These are phyloP conservation scores for Sungouiozyma ichnusensis DNA, from an alignment of 805 yeast species.

Conservation along the genomic window DNA sequence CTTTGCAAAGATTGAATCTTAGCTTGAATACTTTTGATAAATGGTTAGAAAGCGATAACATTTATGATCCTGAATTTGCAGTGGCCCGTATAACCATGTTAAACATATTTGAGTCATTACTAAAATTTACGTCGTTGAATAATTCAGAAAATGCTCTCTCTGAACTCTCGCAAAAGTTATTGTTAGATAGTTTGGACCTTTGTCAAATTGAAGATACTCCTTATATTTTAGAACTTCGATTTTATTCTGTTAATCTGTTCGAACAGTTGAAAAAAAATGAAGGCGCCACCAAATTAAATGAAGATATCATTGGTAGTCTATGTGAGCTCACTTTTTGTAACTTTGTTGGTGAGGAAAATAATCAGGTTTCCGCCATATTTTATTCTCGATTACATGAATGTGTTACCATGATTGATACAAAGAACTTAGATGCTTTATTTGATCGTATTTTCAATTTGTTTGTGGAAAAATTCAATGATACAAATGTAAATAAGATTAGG, in stretches of 20 bases:
- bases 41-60: conserved; percentile 55
- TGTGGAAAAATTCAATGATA: conserved; percentile 4
- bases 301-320: conserved; percentile 33
- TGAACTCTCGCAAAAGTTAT: conserved; percentile 36
- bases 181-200: conserved; percentile 26
- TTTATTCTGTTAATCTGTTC: conserved; percentile 37
- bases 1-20: conserved; percentile 57
- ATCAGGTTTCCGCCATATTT: conserved; percentile 29
- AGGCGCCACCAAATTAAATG: conserved; percentile 19
- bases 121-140: conserved; percentile 27
- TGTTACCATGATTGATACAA: conserved; percentile 6
- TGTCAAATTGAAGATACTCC: conserved; percentile 29
- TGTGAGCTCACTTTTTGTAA: conserved; percentile 34
- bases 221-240: conserved; percentile 34
- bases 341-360: conserved; percentile 11
- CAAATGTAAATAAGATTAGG: conserved; percentile 34
- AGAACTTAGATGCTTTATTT: background rate
- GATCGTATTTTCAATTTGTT: background rate
- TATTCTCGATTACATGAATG: conserved; percentile 9
- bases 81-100: conserved; percentile 42
- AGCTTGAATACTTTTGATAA: conserved; percentile 39
- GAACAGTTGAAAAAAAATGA: conserved; percentile 25
- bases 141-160: conserved; percentile 32
- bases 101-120: conserved; percentile 30
- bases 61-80: conserved; percentile 47